These are phyloP conservation scores for Jacaranda mimosifolia DNA, from an alignment of 257 asterid genomes.

Conservation along the genomic window DNA sequence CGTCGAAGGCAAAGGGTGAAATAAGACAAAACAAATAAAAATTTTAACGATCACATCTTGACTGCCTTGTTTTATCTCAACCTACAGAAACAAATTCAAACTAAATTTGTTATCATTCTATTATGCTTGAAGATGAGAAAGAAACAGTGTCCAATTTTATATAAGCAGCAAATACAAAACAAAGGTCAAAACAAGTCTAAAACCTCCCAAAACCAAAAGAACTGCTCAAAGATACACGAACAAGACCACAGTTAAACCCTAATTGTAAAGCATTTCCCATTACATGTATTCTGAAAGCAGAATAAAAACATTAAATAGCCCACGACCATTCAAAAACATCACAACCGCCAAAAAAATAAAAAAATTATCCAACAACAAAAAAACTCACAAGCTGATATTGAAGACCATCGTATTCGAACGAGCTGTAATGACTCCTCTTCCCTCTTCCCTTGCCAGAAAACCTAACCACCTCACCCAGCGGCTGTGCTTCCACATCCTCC, in stretches of 20 bases:
- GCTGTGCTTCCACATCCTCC: slow-evolving; percentile 62
- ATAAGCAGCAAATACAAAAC: slow-evolving; percentile 6
- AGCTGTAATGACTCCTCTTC: slow-evolving; percentile 50
- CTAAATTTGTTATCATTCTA: not conserved
- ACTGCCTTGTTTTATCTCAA: not conserved
- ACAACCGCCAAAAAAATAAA: not conserved
- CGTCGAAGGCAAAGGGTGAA: not conserved
- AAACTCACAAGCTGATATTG: slow-evolving; percentile 78
- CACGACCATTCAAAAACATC: slow-evolving; percentile 9
- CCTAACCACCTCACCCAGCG: slow-evolving; percentile 75
- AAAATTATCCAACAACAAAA: not conserved
- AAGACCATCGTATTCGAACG: slow-evolving; percentile 78
- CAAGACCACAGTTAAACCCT: slow-evolving; percentile 9
- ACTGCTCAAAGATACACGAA: not conserved
- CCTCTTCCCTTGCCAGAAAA: slow-evolving; percentile 76
- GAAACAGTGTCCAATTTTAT: not conserved
- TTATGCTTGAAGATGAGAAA: not conserved
- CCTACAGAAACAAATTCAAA: not conserved
- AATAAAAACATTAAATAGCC: not conserved
- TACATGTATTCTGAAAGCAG: not conserved
- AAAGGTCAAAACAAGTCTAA: slow-evolving; percentile 10
- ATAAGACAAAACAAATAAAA: not conserved
- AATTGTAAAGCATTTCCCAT: slow-evolving; percentile 8
- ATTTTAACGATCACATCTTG: not conserved
- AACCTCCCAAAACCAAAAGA: not conserved